Evolutionary conservation across 345 rosid genomes (phyloP), one percentile per base, ranked within the genome.

Genomic region (Gossypium rotundifolium): DNA sequence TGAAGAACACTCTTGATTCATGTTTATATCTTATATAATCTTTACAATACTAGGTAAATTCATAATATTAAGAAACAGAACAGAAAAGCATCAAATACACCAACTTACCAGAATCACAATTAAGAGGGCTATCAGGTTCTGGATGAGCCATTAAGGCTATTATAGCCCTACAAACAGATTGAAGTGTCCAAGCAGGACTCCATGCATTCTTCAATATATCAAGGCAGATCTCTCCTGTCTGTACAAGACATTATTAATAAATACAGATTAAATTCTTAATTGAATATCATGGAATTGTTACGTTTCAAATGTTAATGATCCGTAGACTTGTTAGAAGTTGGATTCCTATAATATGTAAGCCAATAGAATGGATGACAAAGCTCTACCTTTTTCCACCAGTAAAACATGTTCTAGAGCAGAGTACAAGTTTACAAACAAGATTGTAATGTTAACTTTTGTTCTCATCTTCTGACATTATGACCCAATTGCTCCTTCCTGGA

Each of bases 171-270:
- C 98, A 96, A 70, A 96, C 99, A 51, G 97, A 95, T 82, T 95
- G 97, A 73, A 93, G 93, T 3, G 98, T 95, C 98, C 99, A 95
- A n/a, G 99, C 98, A 1, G 99, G 98, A 76, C 97, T 95, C 99
- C 98, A 96, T 45, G 99, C 98, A 78, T 90, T 96, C 88, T 96
- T 96, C 91, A 95, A 86, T 78, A 95, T 93, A 76, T 95, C 99
- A 57, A 95, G 92, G 76, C 97, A 95, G 79, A 95, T 95, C 81
- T 95, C 99, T 33, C 99, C 98, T 0, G 98, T 95, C 97, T 95
- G 87, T 60, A 60, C 10, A 60, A 60, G 29, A 74, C 60, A 75
- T 44, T 1, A 72, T 29, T 27, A 75, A 70, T 25, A 48, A 74
- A 54, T 9, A 65, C 7, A 13, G 10, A 12, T 22, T 66, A 23